Evolutionary conservation across 1,139 yeast genomes (phyloP), one percentile per base, ranked within the genome.

Genomic region (Wickerhamomyces sp.): DNA sequence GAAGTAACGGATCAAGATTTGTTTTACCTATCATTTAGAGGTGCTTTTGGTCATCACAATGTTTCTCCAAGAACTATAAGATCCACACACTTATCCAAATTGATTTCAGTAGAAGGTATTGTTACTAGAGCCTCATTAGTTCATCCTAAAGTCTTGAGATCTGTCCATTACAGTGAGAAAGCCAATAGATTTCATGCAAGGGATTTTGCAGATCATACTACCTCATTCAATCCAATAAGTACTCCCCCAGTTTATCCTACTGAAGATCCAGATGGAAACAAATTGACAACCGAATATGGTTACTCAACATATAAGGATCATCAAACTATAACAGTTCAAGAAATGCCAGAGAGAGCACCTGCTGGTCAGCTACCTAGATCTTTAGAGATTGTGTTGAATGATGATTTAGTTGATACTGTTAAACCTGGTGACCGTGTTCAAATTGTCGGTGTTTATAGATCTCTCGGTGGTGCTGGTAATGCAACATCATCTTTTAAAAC

Each of bases 351-450:
- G 68, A 78, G 85, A 55, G 97, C 99, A 0, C 99, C 99, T 15
- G 95, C 98, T 1, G 99, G 99, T 49, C 99, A 93, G 67, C 73
- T 93, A 52, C 99, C 99, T 37, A 75, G 99, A 56, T 84, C 96
- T 2, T 79, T 93, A 36, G 99, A 93, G 62, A 86, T 93, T 35
- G 78, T 93, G 26, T 71, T 94, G 61, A 97, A 93, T 64, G 98
- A 91, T 60, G 99, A 93, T 63, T 73, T 93, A 54, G 99, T 93
- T 2, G 99, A 93, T 62, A 69, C 71, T 46, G 87, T 90, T 41
- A 93, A 93, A 65, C 98, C 99, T 0, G 99, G 99, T 61, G 99
- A 93, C 62, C 81, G 99, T 63, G 81, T 91, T 34, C 97, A 91
- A 67, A 72, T 91, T 39, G 95, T 93, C 11, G 99, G 99, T 54